These are phyloP conservation scores for Filobasidium wieringae DNA, from an alignment of 768 basidiomycete species.

Conservation along the genomic window DNA sequence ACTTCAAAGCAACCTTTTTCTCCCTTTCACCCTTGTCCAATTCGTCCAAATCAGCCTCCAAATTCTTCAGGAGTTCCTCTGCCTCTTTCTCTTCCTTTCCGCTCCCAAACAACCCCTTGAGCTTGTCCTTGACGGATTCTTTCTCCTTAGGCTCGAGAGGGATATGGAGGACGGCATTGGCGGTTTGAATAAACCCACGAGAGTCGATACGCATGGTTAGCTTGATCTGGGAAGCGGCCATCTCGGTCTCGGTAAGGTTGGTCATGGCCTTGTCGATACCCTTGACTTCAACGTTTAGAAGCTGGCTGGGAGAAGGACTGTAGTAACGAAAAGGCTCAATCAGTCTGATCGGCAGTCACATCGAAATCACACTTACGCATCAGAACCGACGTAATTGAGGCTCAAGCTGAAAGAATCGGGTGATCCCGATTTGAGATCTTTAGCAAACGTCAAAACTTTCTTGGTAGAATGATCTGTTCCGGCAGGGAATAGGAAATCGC, in stretches of 20 bases:
- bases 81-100: conserved; percentile 26
- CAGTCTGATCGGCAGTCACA: neutral
- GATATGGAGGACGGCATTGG: conserved; percentile 65
- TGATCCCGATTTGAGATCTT: conserved; percentile 26
- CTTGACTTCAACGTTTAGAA: conserved; percentile 59
- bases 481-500: conserved; percentile 49
- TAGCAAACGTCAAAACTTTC: conserved; percentile 76
- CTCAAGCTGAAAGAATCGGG: conserved; percentile 69
- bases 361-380: neutral
- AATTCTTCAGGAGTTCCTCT: conserved; percentile 16
- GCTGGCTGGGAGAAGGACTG: conserved; percentile 43
- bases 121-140: conserved; percentile 49
- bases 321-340: neutral
- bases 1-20: conserved; percentile 56
- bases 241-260: conserved; percentile 74
- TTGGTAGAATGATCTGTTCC: conserved; percentile 66
- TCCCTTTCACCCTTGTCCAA: conserved; percentile 39
- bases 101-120: conserved; percentile 72
- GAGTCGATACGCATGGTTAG: conserved; percentile 72
- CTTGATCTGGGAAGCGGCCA: conserved; percentile 71
- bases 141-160: conserved; percentile 50
- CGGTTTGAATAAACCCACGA: conserved; percentile 70
- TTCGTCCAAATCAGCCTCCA: conserved; percentile 22
- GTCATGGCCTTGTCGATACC: conserved; percentile 64
- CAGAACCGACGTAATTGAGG: conserved; percentile 54